Conservation (phyloP, 2,329 filamentous ascomycete species). For the Sordariomycetes sp. region DNA sequence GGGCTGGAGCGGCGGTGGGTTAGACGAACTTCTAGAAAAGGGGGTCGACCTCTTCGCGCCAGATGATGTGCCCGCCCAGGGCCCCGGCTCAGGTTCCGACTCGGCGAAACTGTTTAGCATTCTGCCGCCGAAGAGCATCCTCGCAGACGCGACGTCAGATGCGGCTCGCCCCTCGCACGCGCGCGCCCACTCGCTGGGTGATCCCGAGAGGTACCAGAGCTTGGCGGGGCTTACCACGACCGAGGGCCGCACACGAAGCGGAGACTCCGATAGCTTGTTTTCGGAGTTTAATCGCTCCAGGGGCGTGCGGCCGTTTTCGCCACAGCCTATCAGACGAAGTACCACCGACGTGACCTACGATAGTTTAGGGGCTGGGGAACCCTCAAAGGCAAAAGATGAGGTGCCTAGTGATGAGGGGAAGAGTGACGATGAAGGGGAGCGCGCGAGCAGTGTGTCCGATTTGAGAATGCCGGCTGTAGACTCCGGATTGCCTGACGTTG, state of each 20-base stretch:
- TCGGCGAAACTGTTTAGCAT: constrained; percentile 50
- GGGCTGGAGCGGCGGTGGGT: constrained; percentile 55
- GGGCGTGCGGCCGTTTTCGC: constrained; percentile 48
- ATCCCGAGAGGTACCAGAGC: constrained; percentile 45
- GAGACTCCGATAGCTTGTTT: constrained; percentile 40
- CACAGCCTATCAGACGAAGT: constrained; percentile 27
- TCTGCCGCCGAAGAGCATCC: constrained; percentile 52
- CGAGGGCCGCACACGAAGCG: constrained; percentile 16
- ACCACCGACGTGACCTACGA: constrained; percentile 4
- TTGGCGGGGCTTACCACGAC: constrained; percentile 34
- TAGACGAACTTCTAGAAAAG: constrained; percentile 55
- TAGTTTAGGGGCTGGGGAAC: background rate
- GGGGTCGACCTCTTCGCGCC: constrained; percentile 50
- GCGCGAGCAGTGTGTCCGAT: background rate
- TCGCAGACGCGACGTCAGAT: constrained; percentile 38
- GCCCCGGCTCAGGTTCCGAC: constrained; percentile 15
- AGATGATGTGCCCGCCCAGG: constrained; percentile 18
- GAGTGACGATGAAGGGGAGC: background rate
- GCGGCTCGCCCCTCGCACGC: constrained; percentile 21
- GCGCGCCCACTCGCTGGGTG: constrained; percentile 44
- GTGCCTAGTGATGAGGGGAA: constrained; percentile 4
- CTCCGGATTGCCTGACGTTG: constrained; percentile 25
- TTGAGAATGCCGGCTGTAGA: constrained; percentile 24
- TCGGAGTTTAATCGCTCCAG: constrained; percentile 43
- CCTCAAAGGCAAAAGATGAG: background rate